Percentiles rank a stretch among this genome's conserved stretches.
Evolutionary conservation across 2,329 filamentous ascomycete species (phyloP).

Genomic region (Plectosphaerella sp.): DNA sequence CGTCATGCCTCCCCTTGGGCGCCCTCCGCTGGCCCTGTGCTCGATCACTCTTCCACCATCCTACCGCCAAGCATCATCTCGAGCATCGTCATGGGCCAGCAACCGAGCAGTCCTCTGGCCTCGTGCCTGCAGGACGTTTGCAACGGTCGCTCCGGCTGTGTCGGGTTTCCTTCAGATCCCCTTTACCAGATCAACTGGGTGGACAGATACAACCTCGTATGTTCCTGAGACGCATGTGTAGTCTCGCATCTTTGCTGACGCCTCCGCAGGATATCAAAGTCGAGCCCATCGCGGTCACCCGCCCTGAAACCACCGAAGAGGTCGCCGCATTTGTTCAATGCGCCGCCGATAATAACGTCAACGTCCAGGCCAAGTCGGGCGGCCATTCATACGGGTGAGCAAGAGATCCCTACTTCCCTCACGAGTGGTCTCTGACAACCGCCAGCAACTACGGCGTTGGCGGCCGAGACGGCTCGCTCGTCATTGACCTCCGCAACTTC

Average conservation of each 20-base stretch:
- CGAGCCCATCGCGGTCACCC: slow-evolving; percentile 50
- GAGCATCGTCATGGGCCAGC: slow-evolving; percentile 34
- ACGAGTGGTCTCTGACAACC: background rate
- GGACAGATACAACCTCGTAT: slow-evolving; percentile 44
- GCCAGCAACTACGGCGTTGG: slow-evolving; percentile 33
- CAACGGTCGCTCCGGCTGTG: slow-evolving; percentile 37
- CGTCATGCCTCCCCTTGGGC: background rate
- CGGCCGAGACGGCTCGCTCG: slow-evolving; percentile 44
- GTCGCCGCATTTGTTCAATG: slow-evolving; percentile 55
- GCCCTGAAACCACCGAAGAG: slow-evolving; percentile 47
- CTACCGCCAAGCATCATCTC: background rate
- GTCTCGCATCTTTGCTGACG: too few species aligned
- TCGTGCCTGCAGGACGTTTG: slow-evolving; percentile 44
- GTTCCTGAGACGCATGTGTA: too few species aligned
- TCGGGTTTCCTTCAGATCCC: slow-evolving; percentile 36
- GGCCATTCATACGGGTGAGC: slow-evolving; percentile 60
- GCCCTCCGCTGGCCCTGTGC: background rate
- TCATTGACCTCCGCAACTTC: slow-evolving; percentile 51
- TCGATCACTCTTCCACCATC: background rate
- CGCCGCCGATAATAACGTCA: slow-evolving; percentile 41
- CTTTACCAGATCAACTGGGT: slow-evolving; percentile 46
- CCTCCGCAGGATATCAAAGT: slow-evolving; percentile 30
- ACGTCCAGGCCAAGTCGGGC: slow-evolving; percentile 59
- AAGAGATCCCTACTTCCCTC: too few species aligned
- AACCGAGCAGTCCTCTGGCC: slow-evolving; percentile 32